These are phyloP conservation scores for Hirsutella rhossiliensis DNA, from an alignment of 2,329 filamentous ascomycete genomes.

Conservation along the genomic window DNA sequence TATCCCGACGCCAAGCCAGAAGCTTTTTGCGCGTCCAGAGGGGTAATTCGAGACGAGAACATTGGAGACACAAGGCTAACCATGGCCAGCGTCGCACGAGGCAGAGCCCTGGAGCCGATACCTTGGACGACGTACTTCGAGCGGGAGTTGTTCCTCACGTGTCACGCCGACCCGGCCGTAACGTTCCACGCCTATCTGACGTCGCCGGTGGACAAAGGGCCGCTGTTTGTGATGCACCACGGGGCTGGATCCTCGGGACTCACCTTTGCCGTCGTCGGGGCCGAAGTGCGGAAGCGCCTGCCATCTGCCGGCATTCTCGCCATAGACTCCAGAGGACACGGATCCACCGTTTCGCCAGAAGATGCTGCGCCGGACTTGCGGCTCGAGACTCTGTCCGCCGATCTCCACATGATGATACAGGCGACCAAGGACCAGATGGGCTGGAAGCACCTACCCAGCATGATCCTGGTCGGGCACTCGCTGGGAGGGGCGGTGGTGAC, in stretches of 20 bases:
- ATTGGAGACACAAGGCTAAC: conserved; percentile 2
- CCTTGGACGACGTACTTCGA: conserved; percentile 89
- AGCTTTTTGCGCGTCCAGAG: conserved; percentile 59
- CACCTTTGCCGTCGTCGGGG: conserved; percentile 74
- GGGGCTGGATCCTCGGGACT: conserved; percentile 88
- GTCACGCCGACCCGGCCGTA: conserved; percentile 31
- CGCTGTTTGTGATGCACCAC: conserved; percentile 88
- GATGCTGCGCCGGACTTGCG: conserved; percentile 47
- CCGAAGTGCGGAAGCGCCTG: conserved; percentile 64
- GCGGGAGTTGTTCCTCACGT: conserved; percentile 66
- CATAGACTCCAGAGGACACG: conserved; percentile 78
- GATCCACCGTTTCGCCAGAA: conserved; percentile 46
- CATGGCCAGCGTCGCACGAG: conserved; percentile 29
- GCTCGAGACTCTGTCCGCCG: conserved; percentile 58
- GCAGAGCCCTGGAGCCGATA: conserved; percentile 50
- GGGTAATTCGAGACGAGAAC: conserved; percentile 31
- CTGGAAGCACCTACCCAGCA: conserved; percentile 62
- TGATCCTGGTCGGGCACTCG: conserved; percentile 82
- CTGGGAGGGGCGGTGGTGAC: conserved; percentile 87
- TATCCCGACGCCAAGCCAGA: conserved; percentile 62
- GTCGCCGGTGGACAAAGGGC: conserved; percentile 61
- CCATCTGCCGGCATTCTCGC: conserved; percentile 76
- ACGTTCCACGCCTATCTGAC: conserved; percentile 81
- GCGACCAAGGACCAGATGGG: conserved; percentile 55
- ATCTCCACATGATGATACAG: conserved; percentile 58